phyloP scores from a whole-genome alignment of 352 stramenopile genomes.

The Phytophthora boehmeriae region DNA sequence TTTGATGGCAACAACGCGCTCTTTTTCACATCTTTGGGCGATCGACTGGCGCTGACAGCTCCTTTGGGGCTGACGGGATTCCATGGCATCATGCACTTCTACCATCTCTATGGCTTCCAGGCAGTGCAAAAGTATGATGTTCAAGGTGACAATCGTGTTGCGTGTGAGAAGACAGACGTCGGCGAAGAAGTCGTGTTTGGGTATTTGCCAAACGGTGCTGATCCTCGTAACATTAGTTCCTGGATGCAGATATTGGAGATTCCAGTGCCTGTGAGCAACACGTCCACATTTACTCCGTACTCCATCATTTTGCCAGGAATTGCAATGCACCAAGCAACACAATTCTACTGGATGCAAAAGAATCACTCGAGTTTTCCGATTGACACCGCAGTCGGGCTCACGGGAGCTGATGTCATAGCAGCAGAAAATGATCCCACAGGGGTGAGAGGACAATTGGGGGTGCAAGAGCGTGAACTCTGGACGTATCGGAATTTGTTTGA shows the following conservation, averaged over 20 bases:
- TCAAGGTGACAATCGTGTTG: constrained; percentile 58
- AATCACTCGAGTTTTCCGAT: constrained; percentile 73
- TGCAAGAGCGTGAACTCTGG: constrained; percentile 54
- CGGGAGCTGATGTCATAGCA: constrained; percentile 24
- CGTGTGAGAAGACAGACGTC: constrained; percentile 56
- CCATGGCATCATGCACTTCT: constrained; percentile 67
- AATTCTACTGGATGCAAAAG: constrained; percentile 74
- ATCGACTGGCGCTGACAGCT: constrained; percentile 53
- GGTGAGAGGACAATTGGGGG: constrained; percentile 37
- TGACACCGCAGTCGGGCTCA: constrained; percentile 35
- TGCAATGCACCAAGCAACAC: constrained; percentile 49
- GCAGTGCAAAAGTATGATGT: constrained; percentile 50
- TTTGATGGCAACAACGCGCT: constrained; percentile 49
- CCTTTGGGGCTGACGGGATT: constrained; percentile 56
- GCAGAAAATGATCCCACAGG: constrained; percentile 53
- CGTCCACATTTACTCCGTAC: constrained; percentile 17
- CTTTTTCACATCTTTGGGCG: constrained; percentile 68
- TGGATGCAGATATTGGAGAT: constrained; percentile 53
- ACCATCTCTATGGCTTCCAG: constrained; percentile 62
- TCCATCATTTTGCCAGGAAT: constrained; percentile 41
- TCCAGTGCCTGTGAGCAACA: constrained; percentile 19
- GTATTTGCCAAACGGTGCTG: constrained; percentile 39
- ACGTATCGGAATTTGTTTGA: constrained; percentile 76
- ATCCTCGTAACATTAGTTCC: constrained; percentile 44
- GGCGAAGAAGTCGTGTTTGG: constrained; percentile 62